Evolutionary conservation across 1,284 basidiomycete genomes (phyloP), one percentile per base, ranked within the genome.

Genomic region (Waitea zeae): DNA sequence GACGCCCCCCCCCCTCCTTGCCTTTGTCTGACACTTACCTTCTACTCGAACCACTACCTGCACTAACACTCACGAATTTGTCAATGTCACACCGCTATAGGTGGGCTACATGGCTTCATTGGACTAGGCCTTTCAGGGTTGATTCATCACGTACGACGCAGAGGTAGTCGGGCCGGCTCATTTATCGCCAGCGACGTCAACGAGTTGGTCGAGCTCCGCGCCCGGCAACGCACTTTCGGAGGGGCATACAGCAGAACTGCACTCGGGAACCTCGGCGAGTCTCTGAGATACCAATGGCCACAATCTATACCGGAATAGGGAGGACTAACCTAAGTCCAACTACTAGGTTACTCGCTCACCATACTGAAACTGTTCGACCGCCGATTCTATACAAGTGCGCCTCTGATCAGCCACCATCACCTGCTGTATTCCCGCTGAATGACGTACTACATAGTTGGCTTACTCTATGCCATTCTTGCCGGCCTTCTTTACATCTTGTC

Each of bases 201-300:
- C 34, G 77, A 82, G 47, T 64, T 82, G 34, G 68, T 73, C 11
- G 81, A 87, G 49, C 54, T 86, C 15, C 66, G 83, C 14, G 82
- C 82, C 1, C 64, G 79, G 19, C 76, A 81, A 43, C 62, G 83
- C 30, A 87, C 82, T 0, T 86, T 84, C 46, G 66, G 83, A 39
- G 82, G 83, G 14, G 83, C 82, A 17, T 88, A 87, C 48, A 63
- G 64, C 20, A 68, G 84, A 18, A 80, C 74, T 1, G 81, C 81
- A 0, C 59, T 89, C 6, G 70, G 70, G 13, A 71, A 72, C 44
- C 61, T 88, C 2, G 75, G 24, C n/a, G 24, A n/a, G 24, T 26
- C 24, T 26, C 24, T 26, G 24, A 7, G n/a, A n/a, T 7, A 9
- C 24, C 9, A 7, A 26, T 26, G 7, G 7, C n/a, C n/a, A 26